Conservation (phyloP, 352 stramenopile species). For the Blastocystis sp. region DNA sequence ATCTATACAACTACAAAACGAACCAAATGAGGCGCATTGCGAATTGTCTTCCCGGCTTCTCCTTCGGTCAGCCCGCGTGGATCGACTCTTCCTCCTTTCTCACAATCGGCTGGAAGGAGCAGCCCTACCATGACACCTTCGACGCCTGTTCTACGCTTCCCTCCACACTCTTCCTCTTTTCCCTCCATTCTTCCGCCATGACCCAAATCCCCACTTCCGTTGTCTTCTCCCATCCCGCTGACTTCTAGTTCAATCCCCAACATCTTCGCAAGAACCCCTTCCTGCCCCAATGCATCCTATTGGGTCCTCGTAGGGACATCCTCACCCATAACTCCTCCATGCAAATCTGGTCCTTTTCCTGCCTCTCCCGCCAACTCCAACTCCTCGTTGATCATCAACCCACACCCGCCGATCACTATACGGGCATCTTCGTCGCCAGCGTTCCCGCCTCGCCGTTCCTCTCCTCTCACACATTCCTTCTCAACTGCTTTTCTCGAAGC, state of each 20-base stretch:
- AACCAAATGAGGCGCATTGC: neutral
- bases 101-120: slow-evolving; percentile 22
- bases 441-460: neutral
- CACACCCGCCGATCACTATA: neutral
- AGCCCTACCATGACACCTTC: slow-evolving; percentile 10
- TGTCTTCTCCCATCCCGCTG: neutral
- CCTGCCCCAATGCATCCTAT: slow-evolving; percentile 1
- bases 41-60: neutral
- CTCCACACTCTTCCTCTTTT: neutral
- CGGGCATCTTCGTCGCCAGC: neutral
- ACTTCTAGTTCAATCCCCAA: slow-evolving; percentile 41
- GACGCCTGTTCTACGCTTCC: slow-evolving; percentile 29
- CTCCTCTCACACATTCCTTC: slow-evolving; percentile 11
- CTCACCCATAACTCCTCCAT: slow-evolving; percentile 45
- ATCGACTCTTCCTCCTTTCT: neutral
- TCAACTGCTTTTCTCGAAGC: slow-evolving; percentile 14
- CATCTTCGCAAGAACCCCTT: neutral
- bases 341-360: neutral
- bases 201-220: neutral
- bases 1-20: neutral
- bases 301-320: slow-evolving; percentile 16
- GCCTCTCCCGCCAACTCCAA: neutral
- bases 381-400: slow-evolving; percentile 11
- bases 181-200: neutral
- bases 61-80: neutral